Percentiles rank a stretch among this genome's conserved stretches.
Evolutionary conservation across 345 rosid species (phyloP).

Genomic region (Iberis pinnata): DNA sequence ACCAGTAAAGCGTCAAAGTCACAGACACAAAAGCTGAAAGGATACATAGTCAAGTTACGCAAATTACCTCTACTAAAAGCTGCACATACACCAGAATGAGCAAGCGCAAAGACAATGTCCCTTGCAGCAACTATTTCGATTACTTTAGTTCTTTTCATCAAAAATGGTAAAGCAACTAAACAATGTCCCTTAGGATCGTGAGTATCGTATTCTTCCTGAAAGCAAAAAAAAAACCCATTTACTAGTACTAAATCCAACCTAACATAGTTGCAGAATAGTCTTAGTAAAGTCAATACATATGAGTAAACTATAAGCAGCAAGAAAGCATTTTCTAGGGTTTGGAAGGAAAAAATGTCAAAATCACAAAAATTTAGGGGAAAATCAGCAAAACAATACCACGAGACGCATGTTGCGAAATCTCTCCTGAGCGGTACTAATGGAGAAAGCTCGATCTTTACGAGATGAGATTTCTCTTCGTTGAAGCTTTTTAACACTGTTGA

Average conservation of each 20-base stretch:
- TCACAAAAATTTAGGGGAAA: not conserved
- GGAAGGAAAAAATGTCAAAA: too few relatives aligned
- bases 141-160: constrained; percentile 72
- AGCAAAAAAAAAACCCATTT: too few relatives aligned
- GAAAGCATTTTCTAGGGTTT: too few relatives aligned
- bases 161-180: constrained; percentile 53
- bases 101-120: constrained; percentile 81
- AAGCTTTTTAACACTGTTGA: constrained; percentile 76
- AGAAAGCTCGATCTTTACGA: constrained; percentile 65
- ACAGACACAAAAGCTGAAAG: too few relatives aligned
- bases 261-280: too few relatives aligned
- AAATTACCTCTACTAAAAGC: constrained; percentile 75
- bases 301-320: not conserved
- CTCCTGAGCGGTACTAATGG: constrained; percentile 73
- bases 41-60: not conserved
- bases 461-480: constrained; percentile 78
- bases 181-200: constrained; percentile 79
- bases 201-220: constrained; percentile 79
- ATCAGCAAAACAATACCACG: constrained; percentile 24
- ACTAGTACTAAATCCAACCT: too few relatives aligned
- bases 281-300: too few relatives aligned
- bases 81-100: constrained; percentile 83
- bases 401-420: constrained; percentile 81
- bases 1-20: too few relatives aligned
- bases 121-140: constrained; percentile 88